phyloP scores from a whole-genome alignment of 352 stramenopile genomes.

The Pythium biforme region DNA sequence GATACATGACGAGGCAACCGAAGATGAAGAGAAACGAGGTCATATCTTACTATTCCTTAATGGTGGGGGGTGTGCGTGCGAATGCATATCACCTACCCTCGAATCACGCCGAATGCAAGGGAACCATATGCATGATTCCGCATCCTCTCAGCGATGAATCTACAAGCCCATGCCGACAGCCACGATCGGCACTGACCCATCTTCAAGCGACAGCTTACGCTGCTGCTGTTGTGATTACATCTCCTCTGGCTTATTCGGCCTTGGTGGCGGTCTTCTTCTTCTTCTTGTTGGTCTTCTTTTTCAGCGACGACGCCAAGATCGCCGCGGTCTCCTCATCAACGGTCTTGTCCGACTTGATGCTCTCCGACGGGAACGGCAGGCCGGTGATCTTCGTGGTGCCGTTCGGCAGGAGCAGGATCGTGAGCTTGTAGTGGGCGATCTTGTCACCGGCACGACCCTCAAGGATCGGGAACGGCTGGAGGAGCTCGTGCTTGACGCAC shows the following conservation, averaged over 20 bases:
- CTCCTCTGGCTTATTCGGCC: conserved; percentile 25
- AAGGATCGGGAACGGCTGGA: conserved; percentile 97
- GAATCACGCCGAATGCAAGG: neutral
- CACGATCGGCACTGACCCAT: neutral
- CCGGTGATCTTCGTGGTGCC: conserved; percentile 97
- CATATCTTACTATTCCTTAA: conserved; percentile 35
- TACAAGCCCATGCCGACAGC: neutral
- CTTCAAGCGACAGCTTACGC: neutral
- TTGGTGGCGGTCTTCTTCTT: conserved; percentile 76
- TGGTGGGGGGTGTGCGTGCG: neutral
- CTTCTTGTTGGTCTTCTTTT: conserved; percentile 98
- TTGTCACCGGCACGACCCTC: conserved; percentile 93
- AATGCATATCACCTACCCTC: neutral
- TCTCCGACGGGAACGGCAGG: conserved; percentile 87
- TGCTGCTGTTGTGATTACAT: neutral
- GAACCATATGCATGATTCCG: neutral
- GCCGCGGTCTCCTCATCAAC: conserved; percentile 91
- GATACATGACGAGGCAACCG: neutral
- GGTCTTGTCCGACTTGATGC: conserved; percentile 91
- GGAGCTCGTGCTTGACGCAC: conserved; percentile 97
- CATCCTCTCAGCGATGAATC: neutral
- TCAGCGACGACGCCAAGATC: conserved; percentile 89
- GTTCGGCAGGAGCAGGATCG: conserved; percentile 95
- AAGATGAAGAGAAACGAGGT: conserved; percentile 21
- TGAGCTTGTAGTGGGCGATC: conserved; percentile 99